Evolutionary conservation across 2,329 filamentous ascomycete genomes (phyloP), one percentile per base, ranked within the genome.

Genomic region (Neofusicoccum sp.): DNA sequence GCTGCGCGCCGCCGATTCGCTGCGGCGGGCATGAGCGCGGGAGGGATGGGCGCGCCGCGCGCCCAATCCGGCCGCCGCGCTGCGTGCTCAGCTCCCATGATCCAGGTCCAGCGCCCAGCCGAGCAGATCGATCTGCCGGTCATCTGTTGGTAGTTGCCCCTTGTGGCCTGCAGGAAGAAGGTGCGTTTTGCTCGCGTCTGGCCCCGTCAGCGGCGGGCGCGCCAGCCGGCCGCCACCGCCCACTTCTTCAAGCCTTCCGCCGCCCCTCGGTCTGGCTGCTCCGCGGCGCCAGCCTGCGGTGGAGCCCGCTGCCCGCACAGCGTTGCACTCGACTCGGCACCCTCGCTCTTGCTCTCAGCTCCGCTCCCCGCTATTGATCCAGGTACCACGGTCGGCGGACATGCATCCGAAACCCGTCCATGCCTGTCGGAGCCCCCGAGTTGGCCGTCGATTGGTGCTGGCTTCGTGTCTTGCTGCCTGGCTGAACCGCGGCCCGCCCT

Each of bases 111-210:
- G 28, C n/a, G 34, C 34, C 22, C 49, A 14, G 49, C 49, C 34
- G 36, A 22, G 52, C 22, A 58, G 54, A 58, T 58, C 54, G 54
- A 11, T 12, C 54, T 58, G 54, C 31, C 54, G 16, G 54, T 58
- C 31, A 44, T 58, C 54, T 58, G 29, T 58, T 31, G 37, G 31
- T 31, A 39, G 22, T n/a, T 33, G 37, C 7, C 28, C 12, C 8
- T 1, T 31, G 8, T 36, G 29, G 39, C 9, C 28, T n/a, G 12
- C 9, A 9, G 33, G 14, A 12, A 14, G 11, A 56, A 28, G 31
- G 41, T 56, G 36, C 11, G 22, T n/a, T 8, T 6, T 31, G 7
- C 36, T 29, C 11, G 37, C 28, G 49, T 22, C 9, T 43, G 52
- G 11, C 52, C 52, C 39, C 29, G 52, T 33, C 16, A 43, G 52